Percentiles rank a stretch among this genome's conserved stretches.
phyloP scores from a whole-genome alignment of 768 basidiomycete species.

The Dacryopinax spathularia region DNA sequence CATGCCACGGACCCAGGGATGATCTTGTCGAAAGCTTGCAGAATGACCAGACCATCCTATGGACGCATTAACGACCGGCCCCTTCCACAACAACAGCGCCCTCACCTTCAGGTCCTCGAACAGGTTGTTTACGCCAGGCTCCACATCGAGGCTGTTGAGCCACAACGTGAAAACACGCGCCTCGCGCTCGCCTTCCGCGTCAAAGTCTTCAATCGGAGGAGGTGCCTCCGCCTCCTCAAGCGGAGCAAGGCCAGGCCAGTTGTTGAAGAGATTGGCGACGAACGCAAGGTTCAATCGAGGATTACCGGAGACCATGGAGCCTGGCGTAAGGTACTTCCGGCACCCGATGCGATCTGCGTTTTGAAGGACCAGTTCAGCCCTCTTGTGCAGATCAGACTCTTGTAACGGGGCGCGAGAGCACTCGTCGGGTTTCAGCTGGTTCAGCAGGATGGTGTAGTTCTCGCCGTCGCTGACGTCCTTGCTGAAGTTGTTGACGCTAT shows the following conservation, averaged over 20 bases:
- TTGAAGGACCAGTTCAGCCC: constrained; percentile 84
- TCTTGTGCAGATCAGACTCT: constrained; percentile 61
- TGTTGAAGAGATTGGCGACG: constrained; percentile 98
- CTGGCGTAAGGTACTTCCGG: constrained; percentile 86
- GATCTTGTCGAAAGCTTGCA: constrained; percentile 96
- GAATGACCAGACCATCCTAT: constrained; percentile 64
- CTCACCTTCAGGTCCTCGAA: constrained; percentile 81
- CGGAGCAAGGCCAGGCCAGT: constrained; percentile 84
- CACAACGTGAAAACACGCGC: constrained; percentile 96
- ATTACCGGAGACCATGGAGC: constrained; percentile 84
- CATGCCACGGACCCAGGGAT: constrained; percentile 83
- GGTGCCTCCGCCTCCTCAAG: constrained; percentile 90
- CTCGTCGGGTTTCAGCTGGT: constrained; percentile 88
- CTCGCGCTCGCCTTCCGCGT: constrained; percentile 96
- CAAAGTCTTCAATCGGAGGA: constrained; percentile 87
- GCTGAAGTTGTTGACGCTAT: constrained; percentile 91
- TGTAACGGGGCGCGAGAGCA: constrained; percentile 87
- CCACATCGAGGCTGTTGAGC: constrained; percentile 94
- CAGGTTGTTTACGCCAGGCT: constrained; percentile 89
- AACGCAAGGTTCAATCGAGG: constrained; percentile 96
- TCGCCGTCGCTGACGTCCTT: constrained; percentile 94
- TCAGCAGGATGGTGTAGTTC: constrained; percentile 90
- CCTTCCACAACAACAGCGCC: not conserved
- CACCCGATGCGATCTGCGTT: constrained; percentile 90
- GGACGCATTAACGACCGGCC: not conserved